Evolutionary conservation across 306 rosid genomes (phyloP).

Genomic region (Boehmeria nivea): DNA sequence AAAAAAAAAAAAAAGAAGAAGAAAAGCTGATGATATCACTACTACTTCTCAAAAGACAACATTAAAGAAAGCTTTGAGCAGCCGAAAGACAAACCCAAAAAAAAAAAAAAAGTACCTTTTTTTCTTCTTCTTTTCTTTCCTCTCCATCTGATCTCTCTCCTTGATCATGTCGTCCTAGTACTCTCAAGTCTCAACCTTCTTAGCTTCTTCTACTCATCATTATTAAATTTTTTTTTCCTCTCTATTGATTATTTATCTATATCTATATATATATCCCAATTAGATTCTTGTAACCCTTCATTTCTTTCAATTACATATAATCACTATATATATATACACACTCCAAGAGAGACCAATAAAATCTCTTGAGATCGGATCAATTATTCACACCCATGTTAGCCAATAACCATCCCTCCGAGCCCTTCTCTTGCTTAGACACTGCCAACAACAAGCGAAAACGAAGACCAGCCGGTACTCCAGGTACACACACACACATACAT

Average conservation of each 20-base stretch:
- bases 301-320: too few species aligned
- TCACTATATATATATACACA: conserved; percentile 6
- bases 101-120: conserved; percentile 26
- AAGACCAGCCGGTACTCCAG: conserved; percentile 99
- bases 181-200: not conserved
- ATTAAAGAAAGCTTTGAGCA: conserved; percentile 46
- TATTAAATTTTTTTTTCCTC: conserved; percentile 11
- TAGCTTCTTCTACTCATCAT: not conserved
- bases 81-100: conserved; percentile 27
- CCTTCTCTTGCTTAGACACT: conserved; percentile 63
- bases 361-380: not conserved
- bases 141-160: not conserved
- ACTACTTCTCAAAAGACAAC: conserved; percentile 23
- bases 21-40: conserved; percentile 35
- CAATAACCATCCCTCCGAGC: conserved; percentile 71
- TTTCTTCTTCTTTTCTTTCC: not conserved
- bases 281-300: too few species aligned
- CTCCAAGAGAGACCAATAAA: not conserved
- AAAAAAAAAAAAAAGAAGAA: not conserved
- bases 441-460: conserved; percentile 72
- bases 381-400: conserved; percentile 40
- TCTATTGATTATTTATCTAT: too few species aligned
- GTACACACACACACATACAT: conserved; percentile 24
- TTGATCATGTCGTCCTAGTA: not conserved
- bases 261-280: too few species aligned